These are phyloP conservation scores for Fusarium ambrosium DNA, from an alignment of 2,329 filamentous ascomycete species.

Conservation along the genomic window DNA sequence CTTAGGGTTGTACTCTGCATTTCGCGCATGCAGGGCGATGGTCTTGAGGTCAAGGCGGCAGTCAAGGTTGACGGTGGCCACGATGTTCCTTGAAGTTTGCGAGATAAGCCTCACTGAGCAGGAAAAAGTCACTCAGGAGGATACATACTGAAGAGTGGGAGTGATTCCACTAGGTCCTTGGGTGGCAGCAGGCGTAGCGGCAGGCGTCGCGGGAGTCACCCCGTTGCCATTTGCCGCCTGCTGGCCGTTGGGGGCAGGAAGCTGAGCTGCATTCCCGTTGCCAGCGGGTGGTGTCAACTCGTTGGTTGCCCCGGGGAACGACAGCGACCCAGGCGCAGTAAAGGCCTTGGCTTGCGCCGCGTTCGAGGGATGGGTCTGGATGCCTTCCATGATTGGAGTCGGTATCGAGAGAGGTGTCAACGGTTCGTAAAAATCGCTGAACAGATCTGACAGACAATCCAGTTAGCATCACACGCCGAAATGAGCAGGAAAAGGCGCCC, in stretches of 20 bases:
- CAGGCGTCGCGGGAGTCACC: slow-evolving; percentile 90
- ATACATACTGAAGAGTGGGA: slow-evolving; percentile 97
- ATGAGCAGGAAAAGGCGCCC: slow-evolving; percentile 22
- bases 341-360: slow-evolving; percentile 96
- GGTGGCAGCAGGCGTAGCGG: slow-evolving; percentile 87
- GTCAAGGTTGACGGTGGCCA: slow-evolving; percentile 98
- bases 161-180: slow-evolving; percentile 90
- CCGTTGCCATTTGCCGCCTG: slow-evolving; percentile 77
- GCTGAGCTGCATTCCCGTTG: slow-evolving; percentile 69
- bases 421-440: slow-evolving; percentile 42
- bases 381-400: slow-evolving; percentile 79
- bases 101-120: slow-evolving; percentile 67
- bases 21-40: slow-evolving; percentile 96
- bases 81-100: slow-evolving; percentile 85
- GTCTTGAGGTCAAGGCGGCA: slow-evolving; percentile 98
- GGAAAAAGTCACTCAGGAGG: slow-evolving; percentile 50
- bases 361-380: slow-evolving; percentile 91
- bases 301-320: slow-evolving; percentile 86
- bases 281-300: slow-evolving; percentile 82
- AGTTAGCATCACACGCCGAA: slow-evolving; percentile 44
- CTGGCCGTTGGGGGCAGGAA: slow-evolving; percentile 59
- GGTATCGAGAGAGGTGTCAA: slow-evolving; percentile 39
- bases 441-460: slow-evolving; percentile 50
- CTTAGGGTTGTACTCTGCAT: slow-evolving; percentile 99
- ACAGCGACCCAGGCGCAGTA: slow-evolving; percentile 91